These are phyloP conservation scores for Themeda triandra DNA, from an alignment of 176 grass and related monocot genomes.

Conservation along the genomic window DNA sequence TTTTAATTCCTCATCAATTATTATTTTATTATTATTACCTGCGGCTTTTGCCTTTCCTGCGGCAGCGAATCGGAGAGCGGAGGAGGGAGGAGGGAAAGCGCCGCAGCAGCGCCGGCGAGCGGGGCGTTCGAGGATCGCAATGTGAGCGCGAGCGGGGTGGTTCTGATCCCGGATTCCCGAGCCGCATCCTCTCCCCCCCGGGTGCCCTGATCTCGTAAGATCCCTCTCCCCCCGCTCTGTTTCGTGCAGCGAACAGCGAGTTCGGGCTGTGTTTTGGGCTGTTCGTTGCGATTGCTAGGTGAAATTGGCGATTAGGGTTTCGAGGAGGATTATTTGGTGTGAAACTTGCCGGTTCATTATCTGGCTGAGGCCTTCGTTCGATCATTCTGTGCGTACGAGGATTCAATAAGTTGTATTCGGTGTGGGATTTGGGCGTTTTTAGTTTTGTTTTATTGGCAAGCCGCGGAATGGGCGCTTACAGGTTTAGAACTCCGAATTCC, in stretches of 20 bases:
- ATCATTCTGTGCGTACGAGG: neutral
- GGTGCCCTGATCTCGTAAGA: neutral
- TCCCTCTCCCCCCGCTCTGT: neutral
- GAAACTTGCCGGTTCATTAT: neutral
- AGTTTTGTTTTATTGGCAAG: neutral
- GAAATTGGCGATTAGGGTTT: conserved; percentile 9
- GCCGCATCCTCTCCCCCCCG: neutral
- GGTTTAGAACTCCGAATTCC: neutral
- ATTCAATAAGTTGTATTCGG: neutral
- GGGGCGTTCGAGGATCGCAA: conserved; percentile 4
- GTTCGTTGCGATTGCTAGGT: neutral
- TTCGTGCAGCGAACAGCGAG: neutral
- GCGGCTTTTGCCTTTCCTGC: conserved; percentile 5
- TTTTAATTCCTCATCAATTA: neutral
- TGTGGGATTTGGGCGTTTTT: neutral
- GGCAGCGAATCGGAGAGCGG: neutral
- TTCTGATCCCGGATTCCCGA: neutral
- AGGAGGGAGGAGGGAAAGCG: neutral
- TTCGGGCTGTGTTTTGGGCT: neutral
- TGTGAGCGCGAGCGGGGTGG: conserved; percentile 26
- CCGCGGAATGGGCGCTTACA: neutral
- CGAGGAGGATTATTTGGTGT: neutral
- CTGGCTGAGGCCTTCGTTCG: neutral
- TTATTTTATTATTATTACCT: neutral
- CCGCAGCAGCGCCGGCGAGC: neutral